Base-by-base conservation (phyloP, 768 basidiomycete species). In the Pleurotus giganteus region DNA sequence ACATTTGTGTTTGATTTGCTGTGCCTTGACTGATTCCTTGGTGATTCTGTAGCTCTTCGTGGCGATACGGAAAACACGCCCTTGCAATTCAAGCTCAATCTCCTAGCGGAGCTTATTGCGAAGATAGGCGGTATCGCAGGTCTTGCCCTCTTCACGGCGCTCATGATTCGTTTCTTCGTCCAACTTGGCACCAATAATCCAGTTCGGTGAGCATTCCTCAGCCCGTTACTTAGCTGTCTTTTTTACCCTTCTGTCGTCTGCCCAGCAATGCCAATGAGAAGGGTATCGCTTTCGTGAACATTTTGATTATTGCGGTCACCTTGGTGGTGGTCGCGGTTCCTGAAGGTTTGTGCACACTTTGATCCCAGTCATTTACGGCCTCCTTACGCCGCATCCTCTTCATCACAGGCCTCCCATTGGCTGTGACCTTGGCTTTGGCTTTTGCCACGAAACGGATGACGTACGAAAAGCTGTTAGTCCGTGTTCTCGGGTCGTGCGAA, bases 361-460 rank as follows among this genome's bases (percentile, higher is more conserved):
- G 37, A 23, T 15, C 19, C 28, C 9, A 12, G 29, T 19, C 58
- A 21, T 27, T n/a, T 32, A 7, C 46, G 24, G 28, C 56, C 56
- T 34, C 46, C 43, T 44, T 23, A 32, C 8, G 31, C 26, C 54
- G 52, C 34, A 34, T 9, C 4, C 52, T 63, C 37, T 51, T 19
- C 28, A 41, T 21, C 45, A 23, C 56, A 90, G 91, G 95, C 65
- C 78, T 99, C 4, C 96, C 96, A 2, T 78, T 99, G 53, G 96
- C 96, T 37, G 96, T 60, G 17, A 60, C 59, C 0, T 83, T 99
- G 44, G 97, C 97, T 0, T 77, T 99, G 28, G 92, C 97, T 0
- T 99, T 98, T 65, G 97, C 96, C 0, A 99, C 97, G 44, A 94
- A 91, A 63, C 88, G 96, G n/a, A 98, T 98, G 97, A 91, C 95